Percentiles rank a stretch among this genome's conserved stretches.
Conservation (phyloP, 192 early-diverging fungal genomes). For the Rhizoclosmatium sp. region DNA sequence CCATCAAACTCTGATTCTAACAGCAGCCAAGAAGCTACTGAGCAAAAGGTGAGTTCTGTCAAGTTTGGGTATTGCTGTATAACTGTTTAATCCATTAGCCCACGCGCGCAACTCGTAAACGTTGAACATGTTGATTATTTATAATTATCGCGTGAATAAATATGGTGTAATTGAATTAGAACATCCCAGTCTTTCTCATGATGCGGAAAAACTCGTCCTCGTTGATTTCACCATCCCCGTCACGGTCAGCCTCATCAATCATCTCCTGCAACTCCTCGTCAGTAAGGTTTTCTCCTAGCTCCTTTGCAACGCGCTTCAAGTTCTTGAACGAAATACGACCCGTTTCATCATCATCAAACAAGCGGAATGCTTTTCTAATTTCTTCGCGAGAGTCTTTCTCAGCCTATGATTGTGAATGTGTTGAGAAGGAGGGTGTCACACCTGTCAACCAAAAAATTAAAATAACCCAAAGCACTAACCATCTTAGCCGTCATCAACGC, state of each 20-base stretch:
- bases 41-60: neutral
- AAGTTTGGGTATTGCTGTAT: neutral
- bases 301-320: constrained; percentile 68
- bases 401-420: constrained; percentile 49
- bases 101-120: neutral
- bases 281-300: constrained; percentile 74
- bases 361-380: constrained; percentile 75
- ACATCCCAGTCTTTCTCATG: constrained; percentile 34
- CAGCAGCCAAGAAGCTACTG: constrained; percentile 14
- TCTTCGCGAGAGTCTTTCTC: constrained; percentile 75
- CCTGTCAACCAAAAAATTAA: neutral
- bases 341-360: constrained; percentile 81
- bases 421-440: neutral
- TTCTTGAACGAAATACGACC: constrained; percentile 81
- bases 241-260: constrained; percentile 78
- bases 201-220: constrained; percentile 37
- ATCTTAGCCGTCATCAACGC: constrained; percentile 71
- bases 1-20: constrained; percentile 26
- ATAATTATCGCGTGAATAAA: neutral
- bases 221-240: constrained; percentile 67
- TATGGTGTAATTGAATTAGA: constrained; percentile 2
- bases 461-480: constrained; percentile 47
- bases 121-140: neutral
- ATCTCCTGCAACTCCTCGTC: constrained; percentile 80
- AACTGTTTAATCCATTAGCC: no score